Base-by-base conservation (phyloP, 331 rosid species). In the Prunus yedoensis region DNA sequence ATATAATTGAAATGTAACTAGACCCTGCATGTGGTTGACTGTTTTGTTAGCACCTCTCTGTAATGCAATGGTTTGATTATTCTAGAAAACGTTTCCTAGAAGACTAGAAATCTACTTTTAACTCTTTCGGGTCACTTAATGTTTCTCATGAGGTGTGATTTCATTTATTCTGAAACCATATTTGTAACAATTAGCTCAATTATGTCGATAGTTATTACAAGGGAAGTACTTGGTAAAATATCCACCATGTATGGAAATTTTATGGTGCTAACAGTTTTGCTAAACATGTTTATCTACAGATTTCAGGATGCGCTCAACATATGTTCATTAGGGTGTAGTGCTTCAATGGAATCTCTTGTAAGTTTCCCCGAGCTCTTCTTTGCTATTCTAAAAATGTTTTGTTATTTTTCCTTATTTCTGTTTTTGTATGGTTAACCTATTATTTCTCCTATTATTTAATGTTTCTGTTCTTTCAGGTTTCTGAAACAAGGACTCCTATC, bases 281-380 rank as follows among this genome's bases (percentile, higher is more conserved):
- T 46, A 43, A 58, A 58, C 28, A 7, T 28, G 27, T 57, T 32
- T 21, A 28, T 68, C 52, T 71, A 73, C 84, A 84, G 92, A 75
- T 69, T 10, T 46, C 56, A 60, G 66, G 58, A 84, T 80, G 75
- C 38, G 51, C 62, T 51, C 15, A 47, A 56, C 68, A 51, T 66
- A 71, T 62, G 65, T 30, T 65, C 70, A 41, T 10, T 70, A 57
- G 28, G 72, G 70, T 16, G 59, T 68, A 65, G 78, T 32, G 70
- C 85, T 77, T 77, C 85, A 51, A 89, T 91, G 94, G 97, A 84
- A 8, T 28, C 85, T 63, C 59, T 74, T 74, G 97, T 91, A 79
- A 89, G 92, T 75, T 81, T 85, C 43, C 27, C 58, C 3, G n/a
- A 65, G 23, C 63, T 65, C 2, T 4, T 70, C 27, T 49, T 18